Base-by-base conservation (phyloP, 441 rosid species). In the Populus tomentosa region DNA sequence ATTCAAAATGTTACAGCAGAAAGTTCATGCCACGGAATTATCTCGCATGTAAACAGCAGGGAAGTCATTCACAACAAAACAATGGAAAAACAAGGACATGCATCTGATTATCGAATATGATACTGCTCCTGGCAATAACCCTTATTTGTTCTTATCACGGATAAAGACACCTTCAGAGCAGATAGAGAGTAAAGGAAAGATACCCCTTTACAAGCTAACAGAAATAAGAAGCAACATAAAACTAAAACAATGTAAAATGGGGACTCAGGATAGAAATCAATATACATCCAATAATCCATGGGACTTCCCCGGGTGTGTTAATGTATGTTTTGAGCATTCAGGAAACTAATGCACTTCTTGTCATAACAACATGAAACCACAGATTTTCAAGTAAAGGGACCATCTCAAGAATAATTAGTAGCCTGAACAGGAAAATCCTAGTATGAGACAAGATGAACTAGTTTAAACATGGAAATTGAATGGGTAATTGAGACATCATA, bases 401-500 rank as follows among this genome's bases (percentile, higher is more conserved):
- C 56, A 50, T 14, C 56, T 50, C 56, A 50, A 50, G 56, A 50
- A 50, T 50, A 7, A 50, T 50, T 50, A 50, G 20, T 50, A 50
- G 56, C 56, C 20, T 14, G 56, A 50, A 50, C 56, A 50, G n/a
- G 20, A 14, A 50, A 50, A 50, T 50, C 56, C 56, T 50, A 14
- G 56, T 50, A 14, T 63, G 30, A 63, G 32, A 63, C 67, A 63
- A 63, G 16, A 63, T 50, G 7, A 5, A 50, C 20, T 50, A 50
- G 18, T 14, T 50, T 50, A 50, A 63, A 26, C 30, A 63, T 63
- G 11, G 30, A 63, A 63, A 63, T 63, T 63, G 28, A 63, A 11
- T 11, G 24, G 67, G 67, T 10, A 14, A 50, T 50, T 50, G 11
- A 63, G 67, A 63, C 61, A 72, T 30, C 79, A 79, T 86, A 96